Percentiles rank a stretch among this genome's conserved stretches.
These are phyloP conservation scores for Rhododendron griersonianum DNA, from an alignment of 148 eudicot species.

Conservation along the genomic window DNA sequence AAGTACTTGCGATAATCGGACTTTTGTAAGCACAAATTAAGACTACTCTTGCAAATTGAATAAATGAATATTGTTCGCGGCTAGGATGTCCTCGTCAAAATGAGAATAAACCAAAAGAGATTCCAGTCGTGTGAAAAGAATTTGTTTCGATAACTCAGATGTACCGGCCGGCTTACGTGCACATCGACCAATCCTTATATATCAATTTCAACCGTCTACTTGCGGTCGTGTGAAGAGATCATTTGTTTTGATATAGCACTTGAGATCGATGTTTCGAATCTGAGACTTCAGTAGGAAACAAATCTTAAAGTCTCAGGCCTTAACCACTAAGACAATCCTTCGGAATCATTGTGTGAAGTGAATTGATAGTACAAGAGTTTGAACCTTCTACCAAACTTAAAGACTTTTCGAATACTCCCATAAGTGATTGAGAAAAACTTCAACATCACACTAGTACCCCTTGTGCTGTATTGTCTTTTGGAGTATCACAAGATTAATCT, in stretches of 20 bases:
- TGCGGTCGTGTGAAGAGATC: too few relatives aligned
- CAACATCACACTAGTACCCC: not conserved
- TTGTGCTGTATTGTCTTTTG: not conserved
- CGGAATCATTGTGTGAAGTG: not conserved
- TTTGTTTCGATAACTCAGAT: not conserved
- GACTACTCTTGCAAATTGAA: not conserved
- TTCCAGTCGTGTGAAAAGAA: not conserved
- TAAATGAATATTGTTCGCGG: not conserved
- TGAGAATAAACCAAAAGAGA: not conserved
- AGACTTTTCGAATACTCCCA: not conserved
- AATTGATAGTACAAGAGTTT: not conserved
- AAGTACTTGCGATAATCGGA: not conserved
- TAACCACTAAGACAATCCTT: not conserved
- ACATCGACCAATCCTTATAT: not conserved
- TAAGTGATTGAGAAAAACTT: not conserved
- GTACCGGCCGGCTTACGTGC: not conserved
- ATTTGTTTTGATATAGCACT: too few relatives aligned
- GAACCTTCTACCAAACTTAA: not conserved
- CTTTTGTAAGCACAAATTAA: not conserved
- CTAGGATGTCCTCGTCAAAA: not conserved
- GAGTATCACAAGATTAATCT: not conserved
- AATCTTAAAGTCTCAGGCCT: too few relatives aligned
- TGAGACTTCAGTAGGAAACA: too few relatives aligned
- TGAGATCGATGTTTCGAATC: not conserved
- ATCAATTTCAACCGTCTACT: too few relatives aligned